These are phyloP conservation scores for Podaxis carcinomalis DNA, from an alignment of 768 basidiomycete genomes.

Conservation along the genomic window DNA sequence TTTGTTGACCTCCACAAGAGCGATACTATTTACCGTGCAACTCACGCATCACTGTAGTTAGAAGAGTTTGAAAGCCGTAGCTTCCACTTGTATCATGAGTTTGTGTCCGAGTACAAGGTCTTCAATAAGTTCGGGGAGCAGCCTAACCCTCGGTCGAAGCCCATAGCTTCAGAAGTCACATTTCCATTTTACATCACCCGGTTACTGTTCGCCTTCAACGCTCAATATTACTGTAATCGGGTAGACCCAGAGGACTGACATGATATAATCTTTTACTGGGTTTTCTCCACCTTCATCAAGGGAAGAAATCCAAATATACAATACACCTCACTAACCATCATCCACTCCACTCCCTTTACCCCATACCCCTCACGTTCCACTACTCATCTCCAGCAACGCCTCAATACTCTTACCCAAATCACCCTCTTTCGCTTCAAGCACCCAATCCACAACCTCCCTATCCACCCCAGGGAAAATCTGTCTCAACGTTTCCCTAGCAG, in stretches of 20 bases:
- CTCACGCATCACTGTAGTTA: too few relatives aligned
- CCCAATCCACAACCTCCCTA: constrained; percentile 79
- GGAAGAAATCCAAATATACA: background rate
- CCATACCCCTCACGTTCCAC: constrained; percentile 24
- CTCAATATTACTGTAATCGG: too few relatives aligned
- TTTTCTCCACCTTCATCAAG: background rate
- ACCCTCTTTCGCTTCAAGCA: constrained; percentile 84
- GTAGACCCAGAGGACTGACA: background rate
- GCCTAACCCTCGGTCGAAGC: too few relatives aligned
- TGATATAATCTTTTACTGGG: background rate
- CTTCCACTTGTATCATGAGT: too few relatives aligned
- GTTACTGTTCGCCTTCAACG: too few relatives aligned
- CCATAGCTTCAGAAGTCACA: too few relatives aligned
- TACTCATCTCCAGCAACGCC: constrained; percentile 71
- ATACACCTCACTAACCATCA: background rate
- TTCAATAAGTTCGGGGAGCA: too few relatives aligned
- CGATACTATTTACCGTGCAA: too few relatives aligned
- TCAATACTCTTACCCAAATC: constrained; percentile 92
- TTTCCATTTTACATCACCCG: too few relatives aligned
- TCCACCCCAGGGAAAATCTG: constrained; percentile 91
- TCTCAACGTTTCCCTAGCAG: constrained; percentile 68
- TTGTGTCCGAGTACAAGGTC: too few relatives aligned
- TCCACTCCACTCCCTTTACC: background rate
- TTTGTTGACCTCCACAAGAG: too few relatives aligned
- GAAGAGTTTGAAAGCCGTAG: too few relatives aligned